A percentile compares a stretch with the other conserved stretches of the same genome.
Conservation (phyloP, 345 rosid genomes). For the Boechera stricta region DNA sequence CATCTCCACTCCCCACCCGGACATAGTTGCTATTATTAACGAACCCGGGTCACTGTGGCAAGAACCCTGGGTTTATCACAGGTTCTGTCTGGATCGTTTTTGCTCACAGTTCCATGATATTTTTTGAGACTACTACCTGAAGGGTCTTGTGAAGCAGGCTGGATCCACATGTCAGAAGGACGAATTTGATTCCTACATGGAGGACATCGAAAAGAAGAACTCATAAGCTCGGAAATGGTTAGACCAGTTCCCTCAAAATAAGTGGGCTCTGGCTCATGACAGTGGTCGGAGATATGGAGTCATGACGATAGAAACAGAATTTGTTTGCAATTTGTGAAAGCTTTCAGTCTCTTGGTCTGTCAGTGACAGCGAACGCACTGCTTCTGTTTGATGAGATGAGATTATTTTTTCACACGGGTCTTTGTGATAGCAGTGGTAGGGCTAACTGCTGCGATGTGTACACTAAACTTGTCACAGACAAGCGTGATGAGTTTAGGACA, state of each 20-base stretch:
- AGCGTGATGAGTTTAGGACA: not conserved
- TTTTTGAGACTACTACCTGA: not conserved
- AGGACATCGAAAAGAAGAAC: not conserved
- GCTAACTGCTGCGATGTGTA: not conserved
- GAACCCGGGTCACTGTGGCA: not conserved
- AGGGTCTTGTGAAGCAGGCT: not conserved
- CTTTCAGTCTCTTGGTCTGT: not conserved
- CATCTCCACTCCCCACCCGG: conserved; percentile 17
- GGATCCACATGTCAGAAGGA: not conserved
- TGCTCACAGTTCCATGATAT: not conserved
- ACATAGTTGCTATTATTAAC: conserved; percentile 19
- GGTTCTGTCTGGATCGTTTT: conserved; percentile 4
- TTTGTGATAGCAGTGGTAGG: not conserved
- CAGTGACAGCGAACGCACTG: not conserved
- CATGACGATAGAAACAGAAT: not conserved
- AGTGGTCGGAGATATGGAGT: conserved; percentile 10
- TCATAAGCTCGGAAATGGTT: conserved; percentile 31
- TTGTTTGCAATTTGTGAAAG: not conserved
- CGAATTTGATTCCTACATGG: not conserved
- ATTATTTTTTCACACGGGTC: not conserved
- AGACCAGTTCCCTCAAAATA: not conserved
- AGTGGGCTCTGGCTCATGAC: conserved; percentile 35
- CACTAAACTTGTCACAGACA: not conserved
- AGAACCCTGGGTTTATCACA: conserved; percentile 30
- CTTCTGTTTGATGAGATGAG: conserved; percentile 24